Evolutionary conservation across 2,329 filamentous ascomycete genomes (phyloP).

Genomic region (Alternaria sp.): DNA sequence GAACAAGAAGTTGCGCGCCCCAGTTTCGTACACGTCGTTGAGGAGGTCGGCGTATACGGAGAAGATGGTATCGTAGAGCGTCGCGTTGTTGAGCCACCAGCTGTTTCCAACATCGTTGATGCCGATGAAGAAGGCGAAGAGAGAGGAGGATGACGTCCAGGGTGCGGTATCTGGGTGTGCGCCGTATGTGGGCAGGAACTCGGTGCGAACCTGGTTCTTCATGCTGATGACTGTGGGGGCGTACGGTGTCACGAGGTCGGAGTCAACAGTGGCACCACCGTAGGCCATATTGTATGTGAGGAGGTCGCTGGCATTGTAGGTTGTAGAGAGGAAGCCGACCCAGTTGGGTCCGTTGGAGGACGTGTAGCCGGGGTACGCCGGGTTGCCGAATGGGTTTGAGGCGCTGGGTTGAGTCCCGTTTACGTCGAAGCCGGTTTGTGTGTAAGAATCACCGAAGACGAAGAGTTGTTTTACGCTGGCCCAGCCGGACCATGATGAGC

Average conservation of each 20-base stretch:
- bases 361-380: slow-evolving; percentile 55
- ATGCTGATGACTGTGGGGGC: slow-evolving; percentile 57
- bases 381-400: slow-evolving; percentile 67
- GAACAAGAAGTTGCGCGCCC: slow-evolving; percentile 59
- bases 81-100: slow-evolving; percentile 51
- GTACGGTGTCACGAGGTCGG: slow-evolving; percentile 57
- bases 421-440: slow-evolving; percentile 64
- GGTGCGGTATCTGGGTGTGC: slow-evolving; percentile 38
- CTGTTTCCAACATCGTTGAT: slow-evolving; percentile 63
- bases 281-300: slow-evolving; percentile 61
- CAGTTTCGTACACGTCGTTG: slow-evolving; percentile 52
- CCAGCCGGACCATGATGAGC: slow-evolving; percentile 40
- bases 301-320: slow-evolving; percentile 50
- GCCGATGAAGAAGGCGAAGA: slow-evolving; percentile 62
- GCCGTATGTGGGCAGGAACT: slow-evolving; percentile 53
- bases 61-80: slow-evolving; percentile 46
- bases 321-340: slow-evolving; percentile 55
- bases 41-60: slow-evolving; percentile 46
- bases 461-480: slow-evolving; percentile 44
- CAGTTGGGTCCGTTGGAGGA: slow-evolving; percentile 60
- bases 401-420: slow-evolving; percentile 58
- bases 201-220: slow-evolving; percentile 57
- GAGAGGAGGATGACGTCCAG: slow-evolving; percentile 54
- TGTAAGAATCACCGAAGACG: slow-evolving; percentile 63
- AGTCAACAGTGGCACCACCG: slow-evolving; percentile 53